Evolutionary conservation across 495 filamentous ascomycete genomes (phyloP), one percentile per base, ranked within the genome.

Genomic region (Chaetomium tenue): DNA sequence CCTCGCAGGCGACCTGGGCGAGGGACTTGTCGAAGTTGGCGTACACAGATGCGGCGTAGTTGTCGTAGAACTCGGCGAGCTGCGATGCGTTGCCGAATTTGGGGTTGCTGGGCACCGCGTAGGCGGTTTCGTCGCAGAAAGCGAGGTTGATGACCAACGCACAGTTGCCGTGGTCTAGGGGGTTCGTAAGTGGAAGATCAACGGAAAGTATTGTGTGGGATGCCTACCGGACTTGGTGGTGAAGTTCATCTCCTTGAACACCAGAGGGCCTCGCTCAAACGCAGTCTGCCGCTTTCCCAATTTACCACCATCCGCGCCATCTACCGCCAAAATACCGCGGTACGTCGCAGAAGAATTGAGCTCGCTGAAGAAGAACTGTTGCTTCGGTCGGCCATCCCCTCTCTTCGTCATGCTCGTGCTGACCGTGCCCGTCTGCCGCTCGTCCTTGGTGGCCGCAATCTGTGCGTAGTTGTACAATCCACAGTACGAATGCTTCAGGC

Each of bases 101-200:
- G 5, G 87, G 83, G 69, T 95, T 94, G 58, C 86, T 85, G 0
- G 94, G 94, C 0, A 97, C 94, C 23, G 95, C 89, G 74, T 97
- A 96, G 50, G 92, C 90, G 53, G 93, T 84, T 63, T 94, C 85
- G 58, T 84, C 82, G 79, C 94, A 99, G 74, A 97, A 93, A 4
- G 81, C 75, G 20, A 99, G 86, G 71, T 93, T 86, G 76, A 86
- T 90, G 42, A 99, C 81, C 15, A 99, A 80, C 42, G 87, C 87
- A 75, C 94, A 99, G 73, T 93, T 96, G 52, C 69, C 71, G 61
- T 73, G 65, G 58, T 67, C 68, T 71, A 53, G 37, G 6, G 8
- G 28, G 5, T 25, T 25, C 18, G 39, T 59, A 16, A 64, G 63
- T 40, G 46, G 51, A 61, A 28, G 28, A 9, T 47, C n/a, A 3